Evolutionary conservation across 148 eudicot species (phyloP), one percentile per base, ranked within the genome.

Genomic region (Bassia scoparia): DNA sequence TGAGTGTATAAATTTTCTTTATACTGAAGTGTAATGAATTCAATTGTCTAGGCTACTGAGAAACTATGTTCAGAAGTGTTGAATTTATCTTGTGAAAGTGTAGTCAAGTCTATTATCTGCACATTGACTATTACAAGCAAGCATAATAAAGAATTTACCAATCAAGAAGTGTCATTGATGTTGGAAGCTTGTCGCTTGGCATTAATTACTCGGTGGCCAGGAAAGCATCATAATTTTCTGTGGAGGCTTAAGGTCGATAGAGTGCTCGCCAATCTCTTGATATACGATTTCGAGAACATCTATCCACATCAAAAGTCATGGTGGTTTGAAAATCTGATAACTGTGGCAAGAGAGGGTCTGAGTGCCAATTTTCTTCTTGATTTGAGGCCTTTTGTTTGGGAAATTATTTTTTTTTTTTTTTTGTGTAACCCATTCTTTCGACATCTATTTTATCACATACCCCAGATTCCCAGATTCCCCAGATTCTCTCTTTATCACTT

Each of bases 151-250:
- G 81, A 78, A 72, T 63, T 71, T 78, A 63, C 86, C 43, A 77
- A 76, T 80, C 80, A 80, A 61, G 82, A 84, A 44, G 61, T 78
- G 70, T 76, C 83, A 59, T 73, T 94, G 59, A 59, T 85, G 58
- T 31, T 71, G 69, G 90, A 83, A 79, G 92, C 91, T 13, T 94
- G 95, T 72, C 89, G 84, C 64, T 82, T 94, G 81, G 90, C 93
- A 53, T 76, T 84, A 56, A 78, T 88, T 66, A 88, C 89, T 63
- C 86, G 84, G 50, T 87, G 89, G 89, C 84, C 89, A 7, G 98
- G 97, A 72, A 80, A 79, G 70, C 98, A 94, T 75, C 98, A 94
- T 76, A 60, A 35, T 61, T 77, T 80, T 76, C 85, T 94, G 27
- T 90, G 98, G 98, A 88, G 85, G 70, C 43, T 73, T 30, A 83